Evolutionary conservation across 345 rosid species (phyloP), one percentile per base, ranked within the genome.

Genomic region (Litchi chinensis): DNA sequence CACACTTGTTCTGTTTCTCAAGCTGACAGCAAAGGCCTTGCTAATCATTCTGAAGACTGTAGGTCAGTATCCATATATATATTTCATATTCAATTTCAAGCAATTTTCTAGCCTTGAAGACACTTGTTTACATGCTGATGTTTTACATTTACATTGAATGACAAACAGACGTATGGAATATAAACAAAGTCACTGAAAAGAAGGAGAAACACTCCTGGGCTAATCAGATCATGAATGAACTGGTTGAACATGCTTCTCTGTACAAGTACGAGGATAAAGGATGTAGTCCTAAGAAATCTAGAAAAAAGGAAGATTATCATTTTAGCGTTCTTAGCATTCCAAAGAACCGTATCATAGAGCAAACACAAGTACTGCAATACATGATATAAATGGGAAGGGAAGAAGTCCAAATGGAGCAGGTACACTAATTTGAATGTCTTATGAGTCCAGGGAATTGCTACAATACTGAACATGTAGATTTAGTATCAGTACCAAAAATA

Each of bases 121-220:
- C 65, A 60, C 28, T 21, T 21, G 65, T 60, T 60, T 60, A 60
- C 65, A 60, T n/a, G 65, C 26, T 60, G 16, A 60, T 60, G 65
- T 60, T 28, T 32, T 2, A 32, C 4, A 2, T 2, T 60, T 60
- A 5, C 24, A 22, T 70, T 59, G 57, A 21, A 22, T 21, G 67
- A n/a, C 43, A 57, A 6, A 11, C 19, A 75, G 77, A 70, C 15
- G 44, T 64, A 44, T 46, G 24, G 77, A 63, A 70, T 62, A 63
- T 64, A 46, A 75, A 32, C 8, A 18, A 18, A 16, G 46, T 75
- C 22, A 19, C 3, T 28, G 46, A 75, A 28, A 44, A 75, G 70
- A 75, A 75, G 43, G 77, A 12, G 12, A 64, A 54, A 63, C 77
- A 75, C 70, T 46, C 48, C 50, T 26, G 77, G 62, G 77, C 70